Percentiles rank a stretch among this genome's conserved stretches.
These are phyloP conservation scores for Trichopus zeylanicus DNA, from an alignment of 116 monocot species.

Conservation along the genomic window DNA sequence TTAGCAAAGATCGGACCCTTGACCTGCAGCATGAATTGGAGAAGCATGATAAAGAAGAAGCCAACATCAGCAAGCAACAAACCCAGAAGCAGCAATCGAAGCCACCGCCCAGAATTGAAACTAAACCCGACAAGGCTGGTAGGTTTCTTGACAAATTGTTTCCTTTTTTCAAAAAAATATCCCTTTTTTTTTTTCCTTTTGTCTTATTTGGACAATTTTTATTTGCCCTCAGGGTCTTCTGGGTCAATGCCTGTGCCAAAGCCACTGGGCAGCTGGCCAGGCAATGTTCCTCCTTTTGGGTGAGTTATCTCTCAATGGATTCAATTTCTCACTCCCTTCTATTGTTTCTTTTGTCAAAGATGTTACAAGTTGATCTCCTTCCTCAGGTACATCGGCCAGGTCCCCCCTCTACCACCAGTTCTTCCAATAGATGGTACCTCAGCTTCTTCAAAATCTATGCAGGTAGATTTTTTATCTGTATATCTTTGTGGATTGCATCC, in stretches of 20 bases:
- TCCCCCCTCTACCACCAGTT: constrained; percentile 45
- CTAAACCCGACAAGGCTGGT: constrained; percentile 52
- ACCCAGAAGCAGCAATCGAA: constrained; percentile 34
- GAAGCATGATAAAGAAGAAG: constrained; percentile 36
- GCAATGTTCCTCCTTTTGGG: constrained; percentile 75
- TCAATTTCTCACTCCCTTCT: too few species aligned
- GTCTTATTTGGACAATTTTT: not conserved
- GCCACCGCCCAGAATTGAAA: constrained; percentile 21
- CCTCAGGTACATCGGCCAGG: constrained; percentile 84
- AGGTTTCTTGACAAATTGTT: not conserved
- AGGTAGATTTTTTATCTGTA: constrained; percentile 30
- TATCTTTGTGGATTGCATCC: not conserved
- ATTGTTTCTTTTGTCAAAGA: not conserved
- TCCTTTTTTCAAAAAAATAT: too few species aligned
- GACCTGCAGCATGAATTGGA: constrained; percentile 56
- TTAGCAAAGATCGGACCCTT: constrained; percentile 19
- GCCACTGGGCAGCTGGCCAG: constrained; percentile 64
- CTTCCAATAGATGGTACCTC: constrained; percentile 55
- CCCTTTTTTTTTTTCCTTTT: not conserved
- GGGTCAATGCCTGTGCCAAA: constrained; percentile 66
- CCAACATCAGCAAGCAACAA: constrained; percentile 15
- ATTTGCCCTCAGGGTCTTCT: too few species aligned
- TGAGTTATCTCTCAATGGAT: too few species aligned
- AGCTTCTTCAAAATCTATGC: constrained; percentile 33
- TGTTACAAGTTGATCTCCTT: not conserved